Evolutionary conservation across 306 rosid genomes (phyloP), one percentile per base, ranked within the genome.

Genomic region (Cajanus cajan): DNA sequence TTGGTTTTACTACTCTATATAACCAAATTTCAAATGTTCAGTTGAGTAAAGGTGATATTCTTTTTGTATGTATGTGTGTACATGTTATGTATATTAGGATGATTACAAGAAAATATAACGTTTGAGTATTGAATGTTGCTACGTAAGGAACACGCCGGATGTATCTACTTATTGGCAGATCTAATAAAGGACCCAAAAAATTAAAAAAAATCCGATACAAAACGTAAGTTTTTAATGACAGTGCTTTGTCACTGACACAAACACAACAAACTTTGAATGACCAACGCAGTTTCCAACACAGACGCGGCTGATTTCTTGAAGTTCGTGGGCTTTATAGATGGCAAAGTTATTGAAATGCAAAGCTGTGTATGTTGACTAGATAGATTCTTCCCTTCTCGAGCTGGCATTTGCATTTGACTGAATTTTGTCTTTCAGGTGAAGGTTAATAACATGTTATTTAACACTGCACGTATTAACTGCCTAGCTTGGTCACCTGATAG

Each of bases 401-500:
- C 79, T 51, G 36, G 36, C 71, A 22, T 63, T 69, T 75, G 36
- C 71, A 22, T 63, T 69, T 75, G 51, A 75, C 67, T 63, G 69
- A 63, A n/a, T 63, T 79, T 24, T 77, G 39, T 76, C 36, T 78
- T 82, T 82, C 93, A 93, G 99, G 92, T 96, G 77, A 93, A 91
- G 88, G 87, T 96, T 76, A 91, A 96, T 80, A 90, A 96, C 83
- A 93, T 95, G 99, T 58, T 93, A 84, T 93, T 89, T 83, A 88
- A 96, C 77, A 89, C 96, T 68, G 98, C 99, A 51, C 92, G 99
- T 33, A 84, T 96, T 80, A 93, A 96, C 85, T 93, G 98, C 75
- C 88, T 96, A 48, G 91, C 94, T 72, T 96, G 99, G 99, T 96
- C 98, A 76, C 97, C 97, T 37, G 93, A 90, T 87, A 93, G 82